phyloP scores from a whole-genome alignment of 352 stramenopile species.

The Pythium vanterpoolii region DNA sequence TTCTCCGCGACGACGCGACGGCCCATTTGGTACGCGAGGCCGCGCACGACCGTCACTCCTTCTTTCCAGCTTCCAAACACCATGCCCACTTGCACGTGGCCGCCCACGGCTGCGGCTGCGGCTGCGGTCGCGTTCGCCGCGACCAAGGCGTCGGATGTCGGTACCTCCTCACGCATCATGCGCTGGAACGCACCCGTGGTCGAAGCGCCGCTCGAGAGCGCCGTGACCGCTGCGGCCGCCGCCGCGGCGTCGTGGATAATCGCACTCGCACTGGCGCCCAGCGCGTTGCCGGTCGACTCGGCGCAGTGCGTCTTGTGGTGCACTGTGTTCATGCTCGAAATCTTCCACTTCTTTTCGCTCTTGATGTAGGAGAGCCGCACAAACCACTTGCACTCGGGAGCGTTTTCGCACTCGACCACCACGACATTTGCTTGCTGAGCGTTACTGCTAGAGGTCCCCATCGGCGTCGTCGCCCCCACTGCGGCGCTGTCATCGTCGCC shows the following conservation, averaged over 20 bases:
- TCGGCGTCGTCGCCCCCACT: not conserved
- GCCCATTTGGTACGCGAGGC: constrained; percentile 53
- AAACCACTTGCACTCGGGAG: constrained; percentile 73
- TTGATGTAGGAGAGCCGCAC: constrained; percentile 61
- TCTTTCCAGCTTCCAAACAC: constrained; percentile 62
- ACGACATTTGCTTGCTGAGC: constrained; percentile 36
- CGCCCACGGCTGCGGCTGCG: constrained; percentile 15
- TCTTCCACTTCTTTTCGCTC: constrained; percentile 68
- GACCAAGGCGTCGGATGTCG: not conserved
- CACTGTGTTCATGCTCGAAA: constrained; percentile 63
- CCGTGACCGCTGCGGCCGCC: constrained; percentile 1
- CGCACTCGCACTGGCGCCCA: not conserved
- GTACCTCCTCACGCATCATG: constrained; percentile 23
- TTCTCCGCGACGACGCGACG: constrained; percentile 57
- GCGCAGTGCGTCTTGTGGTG: constrained; percentile 63
- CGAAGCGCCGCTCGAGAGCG: not conserved
- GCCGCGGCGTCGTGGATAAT: constrained; percentile 9
- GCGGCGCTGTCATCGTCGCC: not conserved
- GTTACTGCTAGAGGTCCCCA: not conserved
- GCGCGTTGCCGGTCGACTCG: constrained; percentile 14
- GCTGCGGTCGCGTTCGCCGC: not conserved
- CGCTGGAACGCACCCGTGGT: constrained; percentile 27
- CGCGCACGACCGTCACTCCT: constrained; percentile 42
- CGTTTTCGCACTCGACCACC: constrained; percentile 60
- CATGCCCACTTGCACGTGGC: constrained; percentile 41